Conservation (phyloP, 306 rosid genomes). For the Mimosa pudica region DNA sequence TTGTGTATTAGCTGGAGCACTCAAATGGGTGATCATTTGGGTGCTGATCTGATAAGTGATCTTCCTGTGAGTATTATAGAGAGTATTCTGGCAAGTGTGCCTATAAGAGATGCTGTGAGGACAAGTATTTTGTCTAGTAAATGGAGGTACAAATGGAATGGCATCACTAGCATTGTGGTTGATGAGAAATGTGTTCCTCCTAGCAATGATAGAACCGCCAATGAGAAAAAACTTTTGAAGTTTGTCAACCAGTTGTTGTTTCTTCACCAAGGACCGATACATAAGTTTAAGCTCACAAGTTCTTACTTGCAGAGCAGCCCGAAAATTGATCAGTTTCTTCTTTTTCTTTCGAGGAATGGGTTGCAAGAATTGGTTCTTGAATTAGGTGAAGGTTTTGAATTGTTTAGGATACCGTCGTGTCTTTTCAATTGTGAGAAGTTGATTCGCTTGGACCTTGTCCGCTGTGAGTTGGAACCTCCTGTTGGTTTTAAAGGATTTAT, state of each 20-base stretch:
- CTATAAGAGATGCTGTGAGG: conserved; percentile 77
- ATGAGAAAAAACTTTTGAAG: conserved; percentile 48
- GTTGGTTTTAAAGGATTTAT: conserved; percentile 60
- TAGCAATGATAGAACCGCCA: conserved; percentile 38
- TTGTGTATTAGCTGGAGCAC: conserved; percentile 24
- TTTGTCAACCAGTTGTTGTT: conserved; percentile 68
- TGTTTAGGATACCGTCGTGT: conserved; percentile 74
- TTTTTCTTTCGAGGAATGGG: conserved; percentile 80
- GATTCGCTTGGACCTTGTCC: conserved; percentile 65
- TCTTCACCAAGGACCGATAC: conserved; percentile 93
- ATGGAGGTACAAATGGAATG: conserved; percentile 88
- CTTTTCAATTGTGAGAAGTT: conserved; percentile 72
- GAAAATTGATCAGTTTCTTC: conserved; percentile 86
- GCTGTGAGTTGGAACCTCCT: conserved; percentile 88
- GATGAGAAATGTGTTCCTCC: conserved; percentile 62
- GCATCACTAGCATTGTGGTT: conserved; percentile 68
- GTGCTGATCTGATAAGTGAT: conserved; percentile 68
- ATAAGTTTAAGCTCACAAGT: conserved; percentile 71
- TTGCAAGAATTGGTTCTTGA: conserved; percentile 73
- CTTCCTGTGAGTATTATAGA: conserved; percentile 87
- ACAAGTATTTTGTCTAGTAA: conserved; percentile 75
- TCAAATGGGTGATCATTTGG: conserved; percentile 58
- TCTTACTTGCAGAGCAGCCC: conserved; percentile 62
- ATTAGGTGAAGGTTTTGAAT: conserved; percentile 65
- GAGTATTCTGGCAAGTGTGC: conserved; percentile 62